phyloP scores from a whole-genome alignment of 108 stramenopile species.

The Parietichytrium sp. region DNA sequence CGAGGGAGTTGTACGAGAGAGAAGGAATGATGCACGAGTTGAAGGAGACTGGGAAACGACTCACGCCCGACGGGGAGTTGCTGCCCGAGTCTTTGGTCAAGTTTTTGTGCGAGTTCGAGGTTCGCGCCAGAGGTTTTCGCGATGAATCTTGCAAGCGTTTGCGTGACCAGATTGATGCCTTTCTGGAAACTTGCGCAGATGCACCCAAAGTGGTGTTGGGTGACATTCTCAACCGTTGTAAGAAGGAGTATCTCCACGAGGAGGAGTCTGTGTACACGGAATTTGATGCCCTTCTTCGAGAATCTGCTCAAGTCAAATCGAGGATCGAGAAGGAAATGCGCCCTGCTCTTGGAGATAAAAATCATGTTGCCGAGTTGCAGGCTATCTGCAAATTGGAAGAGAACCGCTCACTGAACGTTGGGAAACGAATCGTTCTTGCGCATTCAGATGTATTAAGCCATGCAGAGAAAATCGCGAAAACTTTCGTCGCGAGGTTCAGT shows the following conservation, averaged over 20 bases:
- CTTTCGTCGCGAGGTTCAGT: background rate
- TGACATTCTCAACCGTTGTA: background rate
- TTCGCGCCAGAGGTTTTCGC: background rate
- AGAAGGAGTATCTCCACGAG: background rate
- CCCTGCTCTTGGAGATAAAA: background rate
- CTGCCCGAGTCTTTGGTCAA: background rate
- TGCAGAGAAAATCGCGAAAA: background rate
- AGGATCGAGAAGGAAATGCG: background rate
- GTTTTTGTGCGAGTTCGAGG: slow-evolving; percentile 23
- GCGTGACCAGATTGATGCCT: background rate
- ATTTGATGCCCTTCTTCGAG: background rate
- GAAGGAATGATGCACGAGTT: slow-evolving; percentile 57
- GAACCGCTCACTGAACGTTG: background rate
- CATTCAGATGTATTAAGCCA: background rate
- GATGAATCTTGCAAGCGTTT: background rate
- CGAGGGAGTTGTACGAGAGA: slow-evolving; percentile 50
- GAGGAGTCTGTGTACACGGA: background rate
- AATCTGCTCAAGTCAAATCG: background rate
- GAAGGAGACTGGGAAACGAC: slow-evolving; percentile 45
- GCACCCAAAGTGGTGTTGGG: slow-evolving; percentile 9
- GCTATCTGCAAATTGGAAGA: background rate
- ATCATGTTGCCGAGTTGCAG: background rate
- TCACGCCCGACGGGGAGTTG: slow-evolving; percentile 30
- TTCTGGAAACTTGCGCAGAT: background rate
- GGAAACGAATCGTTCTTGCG: background rate